A percentile compares a stretch with the other conserved stretches of the same genome.
These are phyloP conservation scores for Rhodotorula sp. DNA, from an alignment of 1,284 basidiomycete genomes.

Conservation along the genomic window DNA sequence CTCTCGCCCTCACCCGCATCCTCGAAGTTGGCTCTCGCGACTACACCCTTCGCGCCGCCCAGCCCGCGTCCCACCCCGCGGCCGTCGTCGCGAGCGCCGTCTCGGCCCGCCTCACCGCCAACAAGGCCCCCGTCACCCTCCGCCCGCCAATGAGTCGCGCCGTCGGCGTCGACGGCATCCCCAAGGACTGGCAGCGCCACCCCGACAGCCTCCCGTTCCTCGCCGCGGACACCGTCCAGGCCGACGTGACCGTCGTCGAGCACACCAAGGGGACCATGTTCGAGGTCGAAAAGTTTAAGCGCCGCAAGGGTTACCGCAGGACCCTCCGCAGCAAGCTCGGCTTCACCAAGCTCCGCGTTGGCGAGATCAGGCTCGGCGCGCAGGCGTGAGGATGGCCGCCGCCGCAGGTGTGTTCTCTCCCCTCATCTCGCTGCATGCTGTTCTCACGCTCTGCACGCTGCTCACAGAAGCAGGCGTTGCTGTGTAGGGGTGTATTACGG, in stretches of 20 bases:
- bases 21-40: conserved; percentile 94
- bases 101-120: conserved; percentile 10
- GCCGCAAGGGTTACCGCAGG: conserved; percentile 84
- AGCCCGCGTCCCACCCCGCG: conserved; percentile 29
- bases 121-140: conserved; percentile 60
- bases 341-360: conserved; percentile 64
- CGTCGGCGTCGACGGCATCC: conserved; percentile 30
- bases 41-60: conserved; percentile 73
- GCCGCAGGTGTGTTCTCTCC: neutral
- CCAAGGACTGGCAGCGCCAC: conserved; percentile 42
- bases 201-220: conserved; percentile 39
- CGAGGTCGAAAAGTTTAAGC: conserved; percentile 89
- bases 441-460: neutral
- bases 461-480: neutral
- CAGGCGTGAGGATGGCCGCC: neutral
- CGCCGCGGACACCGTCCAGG: conserved; percentile 64
- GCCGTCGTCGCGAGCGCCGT: conserved; percentile 2
- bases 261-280: conserved; percentile 94
- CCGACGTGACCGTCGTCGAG: conserved; percentile 88
- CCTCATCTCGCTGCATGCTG: neutral
- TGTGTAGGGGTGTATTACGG: neutral
- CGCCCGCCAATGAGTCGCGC: conserved; percentile 15
- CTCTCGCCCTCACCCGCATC: conserved; percentile 78
- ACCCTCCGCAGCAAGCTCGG: conserved; percentile 40
- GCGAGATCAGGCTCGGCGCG: conserved; percentile 58